phyloP scores from a whole-genome alignment of 2,329 filamentous ascomycete species.

The Akanthomyces lecanii region DNA sequence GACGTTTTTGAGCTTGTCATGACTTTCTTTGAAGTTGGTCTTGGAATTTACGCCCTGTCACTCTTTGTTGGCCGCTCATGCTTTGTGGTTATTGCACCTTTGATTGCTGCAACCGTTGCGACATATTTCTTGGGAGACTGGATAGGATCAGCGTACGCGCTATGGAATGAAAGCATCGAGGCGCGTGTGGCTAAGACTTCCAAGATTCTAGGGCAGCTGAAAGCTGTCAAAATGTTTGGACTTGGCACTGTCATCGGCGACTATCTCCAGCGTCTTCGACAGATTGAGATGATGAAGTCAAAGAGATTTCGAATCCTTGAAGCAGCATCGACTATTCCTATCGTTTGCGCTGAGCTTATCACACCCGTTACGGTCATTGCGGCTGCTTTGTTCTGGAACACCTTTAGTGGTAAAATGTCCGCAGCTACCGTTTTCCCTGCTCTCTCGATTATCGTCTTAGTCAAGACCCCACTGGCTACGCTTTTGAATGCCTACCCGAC shows the following conservation, averaged over 20 bases:
- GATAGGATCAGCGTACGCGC: not conserved
- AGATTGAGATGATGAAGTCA: not conserved
- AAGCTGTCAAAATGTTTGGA: conserved; percentile 12
- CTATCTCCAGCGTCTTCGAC: not conserved
- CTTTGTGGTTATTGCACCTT: not conserved
- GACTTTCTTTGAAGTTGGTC: not conserved
- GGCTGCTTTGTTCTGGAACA: conserved; percentile 1
- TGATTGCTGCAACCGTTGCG: not conserved
- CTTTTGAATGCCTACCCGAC: not conserved
- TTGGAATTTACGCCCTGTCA: conserved; percentile 1
- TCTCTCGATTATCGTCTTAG: not conserved
- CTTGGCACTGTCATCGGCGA: not conserved
- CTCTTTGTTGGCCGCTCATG: not conserved
- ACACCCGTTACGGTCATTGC: conserved; percentile 6
- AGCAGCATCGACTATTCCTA: not conserved
- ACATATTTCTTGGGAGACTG: not conserved
- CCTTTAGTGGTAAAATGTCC: not conserved
- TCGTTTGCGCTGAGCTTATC: not conserved
- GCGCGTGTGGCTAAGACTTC: not conserved
- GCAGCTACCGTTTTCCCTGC: not conserved
- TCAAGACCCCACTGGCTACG: not conserved
- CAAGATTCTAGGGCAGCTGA: not conserved
- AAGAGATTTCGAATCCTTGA: not conserved
- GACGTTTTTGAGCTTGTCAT: not conserved
- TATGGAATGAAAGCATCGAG: conserved; percentile 6